Evolutionary conservation across 352 stramenopile genomes (phyloP).

Genomic region (Elongisporangium undulatum): DNA sequence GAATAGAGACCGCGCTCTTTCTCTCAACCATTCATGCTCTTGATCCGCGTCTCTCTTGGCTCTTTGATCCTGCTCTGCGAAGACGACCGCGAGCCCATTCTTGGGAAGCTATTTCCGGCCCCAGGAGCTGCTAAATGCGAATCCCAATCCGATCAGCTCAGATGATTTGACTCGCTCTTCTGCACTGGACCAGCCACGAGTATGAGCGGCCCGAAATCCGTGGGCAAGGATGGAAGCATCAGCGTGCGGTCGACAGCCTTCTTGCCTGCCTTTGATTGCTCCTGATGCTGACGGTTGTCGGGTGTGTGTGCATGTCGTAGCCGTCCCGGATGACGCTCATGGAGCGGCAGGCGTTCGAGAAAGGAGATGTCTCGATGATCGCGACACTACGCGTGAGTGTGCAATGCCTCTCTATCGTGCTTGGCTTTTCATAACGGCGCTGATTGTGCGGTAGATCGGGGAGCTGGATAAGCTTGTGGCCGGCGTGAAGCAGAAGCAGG

Average conservation of each 20-base stretch:
- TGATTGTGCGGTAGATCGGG: constrained; percentile 29
- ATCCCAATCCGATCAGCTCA: no score
- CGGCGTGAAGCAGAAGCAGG: constrained; percentile 61
- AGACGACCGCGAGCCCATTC: no score
- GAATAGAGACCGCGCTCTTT: neutral
- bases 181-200: constrained; percentile 43
- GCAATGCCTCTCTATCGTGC: no score
- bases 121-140: neutral
- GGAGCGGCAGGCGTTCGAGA: constrained; percentile 65
- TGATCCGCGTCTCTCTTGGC: neutral
- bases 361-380: constrained; percentile 68
- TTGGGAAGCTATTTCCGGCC: neutral
- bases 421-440: neutral
- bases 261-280: neutral
- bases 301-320: constrained; percentile 9
- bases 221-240: constrained; percentile 29
- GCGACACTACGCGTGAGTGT: constrained; percentile 53
- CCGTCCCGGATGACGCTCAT: constrained; percentile 55
- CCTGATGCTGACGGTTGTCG: constrained; percentile 1
- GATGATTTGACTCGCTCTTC: neutral
- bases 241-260: constrained; percentile 18
- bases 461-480: constrained; percentile 74
- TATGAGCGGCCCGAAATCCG: constrained; percentile 41
- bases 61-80: no score
- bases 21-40: neutral